Evolutionary conservation across 2,329 filamentous ascomycete species (phyloP).

Genomic region (Cladophialophora bantiana): DNA sequence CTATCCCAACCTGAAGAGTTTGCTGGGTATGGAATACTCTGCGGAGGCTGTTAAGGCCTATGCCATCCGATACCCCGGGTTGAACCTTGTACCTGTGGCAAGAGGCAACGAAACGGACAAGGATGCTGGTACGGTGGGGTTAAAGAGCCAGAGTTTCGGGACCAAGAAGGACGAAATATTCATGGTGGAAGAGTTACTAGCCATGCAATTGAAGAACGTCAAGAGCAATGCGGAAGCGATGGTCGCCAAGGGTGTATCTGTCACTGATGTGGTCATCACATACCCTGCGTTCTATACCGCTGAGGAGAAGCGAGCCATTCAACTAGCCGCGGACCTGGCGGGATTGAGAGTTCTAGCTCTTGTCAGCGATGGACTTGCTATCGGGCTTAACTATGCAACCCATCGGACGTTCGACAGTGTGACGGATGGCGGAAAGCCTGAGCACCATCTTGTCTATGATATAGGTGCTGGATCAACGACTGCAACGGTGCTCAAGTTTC

Average conservation of each 20-base stretch:
- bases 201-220: constrained; percentile 94
- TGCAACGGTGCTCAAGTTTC: constrained; percentile 87
- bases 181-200: constrained; percentile 89
- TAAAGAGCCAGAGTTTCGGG: constrained; percentile 75
- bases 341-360: constrained; percentile 85
- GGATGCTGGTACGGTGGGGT: constrained; percentile 73
- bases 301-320: constrained; percentile 86
- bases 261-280: constrained; percentile 86
- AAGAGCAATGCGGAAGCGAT: constrained; percentile 84
- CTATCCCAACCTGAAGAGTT: constrained; percentile 89
- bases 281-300: constrained; percentile 88
- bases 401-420: constrained; percentile 86
- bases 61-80: constrained; percentile 75
- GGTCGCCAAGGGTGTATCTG: constrained; percentile 74
- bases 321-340: constrained; percentile 83
- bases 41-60: constrained; percentile 73
- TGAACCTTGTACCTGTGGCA: constrained; percentile 69
- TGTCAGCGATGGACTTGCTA: constrained; percentile 87
- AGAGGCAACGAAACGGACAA: constrained; percentile 48
- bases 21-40: constrained; percentile 75
- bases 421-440: constrained; percentile 81
- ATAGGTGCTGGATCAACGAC: constrained; percentile 97
- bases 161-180: constrained; percentile 68
- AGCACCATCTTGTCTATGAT: constrained; percentile 92
- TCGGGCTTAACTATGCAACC: constrained; percentile 94